A percentile compares a stretch with the other conserved stretches of the same genome.
phyloP scores from a whole-genome alignment of 2,329 filamentous ascomycete species.

The Tolypocladium nubicola region DNA sequence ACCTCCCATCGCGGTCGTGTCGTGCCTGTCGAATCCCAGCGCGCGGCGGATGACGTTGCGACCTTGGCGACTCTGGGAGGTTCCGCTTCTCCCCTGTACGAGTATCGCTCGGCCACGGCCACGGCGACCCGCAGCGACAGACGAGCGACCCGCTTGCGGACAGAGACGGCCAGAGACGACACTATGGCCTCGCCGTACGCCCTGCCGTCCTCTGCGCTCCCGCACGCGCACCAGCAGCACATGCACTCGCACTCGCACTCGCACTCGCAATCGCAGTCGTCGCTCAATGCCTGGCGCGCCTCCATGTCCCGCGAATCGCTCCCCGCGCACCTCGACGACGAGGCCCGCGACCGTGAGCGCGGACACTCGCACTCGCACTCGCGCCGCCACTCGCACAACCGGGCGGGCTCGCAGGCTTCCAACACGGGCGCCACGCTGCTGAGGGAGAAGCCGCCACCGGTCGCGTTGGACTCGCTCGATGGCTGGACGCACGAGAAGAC shows the following conservation, averaged over 20 bases:
- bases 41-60: neutral
- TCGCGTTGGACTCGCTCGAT: conserved; percentile 20
- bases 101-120: neutral
- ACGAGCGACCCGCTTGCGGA: neutral
- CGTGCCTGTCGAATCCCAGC: neutral
- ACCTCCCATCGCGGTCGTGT: neutral
- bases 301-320: conserved; percentile 22
- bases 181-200: conserved; percentile 42
- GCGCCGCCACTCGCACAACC: conserved; percentile 17
- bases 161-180: neutral
- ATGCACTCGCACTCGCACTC: conserved; percentile 28
- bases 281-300: conserved; percentile 27
- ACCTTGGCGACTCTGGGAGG: neutral
- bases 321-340: conserved; percentile 19
- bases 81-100: neutral
- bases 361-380: conserved; percentile 13
- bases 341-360: conserved; percentile 15
- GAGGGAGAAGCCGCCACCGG: conserved; percentile 20
- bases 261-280: conserved; percentile 24
- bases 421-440: conserved; percentile 15
- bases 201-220: conserved; percentile 39
- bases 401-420: conserved; percentile 19
- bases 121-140: neutral
- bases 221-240: conserved; percentile 34
- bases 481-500: conserved; percentile 32